Evolutionary conservation across 2,329 filamentous ascomycete species (phyloP), one percentile per base, ranked within the genome.

Genomic region (Aspergillus pseudoviridinutans): DNA sequence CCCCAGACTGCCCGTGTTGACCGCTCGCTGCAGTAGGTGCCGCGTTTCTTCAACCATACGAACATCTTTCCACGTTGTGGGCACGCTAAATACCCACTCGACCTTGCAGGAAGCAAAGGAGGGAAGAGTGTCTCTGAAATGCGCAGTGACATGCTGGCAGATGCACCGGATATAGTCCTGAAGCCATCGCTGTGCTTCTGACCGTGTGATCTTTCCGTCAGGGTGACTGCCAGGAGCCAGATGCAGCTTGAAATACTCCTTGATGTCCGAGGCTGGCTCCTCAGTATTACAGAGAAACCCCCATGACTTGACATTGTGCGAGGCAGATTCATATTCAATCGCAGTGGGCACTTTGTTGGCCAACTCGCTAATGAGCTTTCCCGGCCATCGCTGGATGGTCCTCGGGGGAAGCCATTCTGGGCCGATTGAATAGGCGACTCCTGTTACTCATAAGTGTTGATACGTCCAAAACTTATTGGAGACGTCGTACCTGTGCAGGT

Each of bases 81-180:
- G 75, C 2, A 77, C 71, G 58, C 74, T 77, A 58, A 78, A 78
- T 5, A 76, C 63, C 53, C 74, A 77, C 47, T 78, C 74, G 4
- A 77, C 73, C 3, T 58, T 62, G 44, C 60, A 61, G 4, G 54
- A 54, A 0, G 50, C 55, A 59, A 72, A 75, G 22, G 64, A 56
- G 8, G 68, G 64, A 47, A 70, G 63, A 12, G 59, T 61, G 44
- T 57, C 58, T 25, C 59, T 58, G 50, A 75, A 69, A 28, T 66
- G 65, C 9, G 63, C 54, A 7, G 70, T 62, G 2, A 69, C 64
- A 53, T 73, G 70, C 41, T 66, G 58, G 61, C 74, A 72, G 27
- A 76, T 52, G 61, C 66, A 70, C n/a, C 59, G 55, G 35, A 72
- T 66, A 55, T 72, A 74, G 54, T 76, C 73, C 35, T 61, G 62